A percentile compares a stretch with the other conserved stretches of the same genome.
Conservation (phyloP, 1,284 basidiomycete species). For the Mycena citricolor region DNA sequence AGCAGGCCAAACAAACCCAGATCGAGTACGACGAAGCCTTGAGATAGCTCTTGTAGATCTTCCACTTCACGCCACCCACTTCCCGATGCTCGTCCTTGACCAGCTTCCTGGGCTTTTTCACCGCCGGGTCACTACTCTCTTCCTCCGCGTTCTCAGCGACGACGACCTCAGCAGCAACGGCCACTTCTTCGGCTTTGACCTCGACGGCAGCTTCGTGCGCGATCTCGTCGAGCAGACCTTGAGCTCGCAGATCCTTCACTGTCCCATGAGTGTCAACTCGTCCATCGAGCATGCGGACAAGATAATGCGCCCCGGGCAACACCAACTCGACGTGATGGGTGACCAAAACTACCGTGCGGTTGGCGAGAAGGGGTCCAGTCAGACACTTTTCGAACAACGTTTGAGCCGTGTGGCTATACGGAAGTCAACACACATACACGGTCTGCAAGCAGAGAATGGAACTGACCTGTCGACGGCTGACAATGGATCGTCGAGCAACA, state of each 20-base stretch:
- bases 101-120: conserved; percentile 62
- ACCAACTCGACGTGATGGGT: conserved; percentile 24
- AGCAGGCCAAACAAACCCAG: conserved; percentile 49
- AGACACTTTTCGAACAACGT: conserved; percentile 49
- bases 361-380: conserved; percentile 16
- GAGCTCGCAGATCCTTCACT: conserved; percentile 18
- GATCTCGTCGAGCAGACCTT: conserved; percentile 59
- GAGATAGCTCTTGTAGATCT: conserved; percentile 78
- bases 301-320: conserved; percentile 19
- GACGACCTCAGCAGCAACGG: conserved; percentile 3
- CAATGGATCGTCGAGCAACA: conserved; percentile 71
- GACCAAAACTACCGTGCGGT: conserved; percentile 23
- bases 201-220: conserved; percentile 46
- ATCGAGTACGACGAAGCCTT: conserved; percentile 73
- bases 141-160: conserved; percentile 1
- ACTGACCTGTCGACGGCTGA: conserved; percentile 56
- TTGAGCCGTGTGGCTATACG: conserved; percentile 77
- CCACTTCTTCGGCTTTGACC: conserved; percentile 31
- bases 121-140: conserved; percentile 1
- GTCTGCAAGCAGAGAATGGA: not conserved
- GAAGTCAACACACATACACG: not conserved
- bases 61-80: conserved; percentile 76
- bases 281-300: conserved; percentile 23
- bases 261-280: conserved; percentile 22
- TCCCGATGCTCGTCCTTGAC: conserved; percentile 73